Conservation (phyloP, 768 basidiomycete species). For the Tulasnella sp. region DNA sequence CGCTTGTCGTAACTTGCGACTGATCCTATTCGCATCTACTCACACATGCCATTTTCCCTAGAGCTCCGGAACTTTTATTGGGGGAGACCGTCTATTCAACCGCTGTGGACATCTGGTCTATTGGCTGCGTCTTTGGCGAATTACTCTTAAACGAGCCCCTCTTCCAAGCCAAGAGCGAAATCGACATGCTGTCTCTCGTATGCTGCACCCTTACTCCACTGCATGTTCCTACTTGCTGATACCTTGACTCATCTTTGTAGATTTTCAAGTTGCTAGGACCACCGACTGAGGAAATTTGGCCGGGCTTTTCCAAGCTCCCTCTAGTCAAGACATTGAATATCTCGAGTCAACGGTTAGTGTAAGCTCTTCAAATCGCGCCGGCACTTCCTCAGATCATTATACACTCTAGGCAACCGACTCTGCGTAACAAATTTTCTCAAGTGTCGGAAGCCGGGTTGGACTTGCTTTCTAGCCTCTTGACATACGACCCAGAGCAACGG, state of each 20-base stretch:
- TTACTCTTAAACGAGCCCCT: conserved; percentile 92
- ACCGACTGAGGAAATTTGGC: conserved; percentile 88
- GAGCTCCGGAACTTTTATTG: conserved; percentile 92
- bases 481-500: conserved; percentile 86
- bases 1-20: conserved; percentile 32
- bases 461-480: conserved; percentile 75
- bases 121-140: conserved; percentile 98
- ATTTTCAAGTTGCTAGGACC: conserved; percentile 95
- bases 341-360: conserved; percentile 67
- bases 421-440: conserved; percentile 86
- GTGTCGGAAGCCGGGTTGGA: conserved; percentile 84
- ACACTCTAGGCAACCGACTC: conserved; percentile 45
- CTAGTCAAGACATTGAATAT: conserved; percentile 76
- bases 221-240: not conserved
- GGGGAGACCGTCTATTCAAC: conserved; percentile 94
- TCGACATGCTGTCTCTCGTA: conserved; percentile 84
- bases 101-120: conserved; percentile 97
- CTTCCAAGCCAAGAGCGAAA: conserved; percentile 95
- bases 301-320: conserved; percentile 77
- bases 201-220: conserved; percentile 28
- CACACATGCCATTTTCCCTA: conserved; percentile 43
- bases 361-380: conserved; percentile 37
- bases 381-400: not conserved
- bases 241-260: conserved; percentile 38
- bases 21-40: conserved; percentile 11